Percentiles rank a stretch among this genome's conserved stretches.
Conservation (phyloP, 371 early-diverging fungal genomes). For the Mycotypha africana region DNA sequence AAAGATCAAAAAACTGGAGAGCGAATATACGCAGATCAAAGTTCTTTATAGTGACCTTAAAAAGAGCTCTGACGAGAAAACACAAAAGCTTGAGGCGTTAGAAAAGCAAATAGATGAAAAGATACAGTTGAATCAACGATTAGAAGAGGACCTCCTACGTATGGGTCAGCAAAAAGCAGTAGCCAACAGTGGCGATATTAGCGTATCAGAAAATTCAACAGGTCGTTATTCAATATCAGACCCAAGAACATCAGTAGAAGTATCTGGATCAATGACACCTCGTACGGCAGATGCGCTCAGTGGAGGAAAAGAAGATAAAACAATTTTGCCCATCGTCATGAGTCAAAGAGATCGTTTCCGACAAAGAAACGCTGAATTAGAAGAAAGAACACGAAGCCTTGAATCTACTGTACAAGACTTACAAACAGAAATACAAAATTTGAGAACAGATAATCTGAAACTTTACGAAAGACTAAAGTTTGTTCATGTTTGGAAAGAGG, state of each 20-base stretch:
- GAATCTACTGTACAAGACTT: slow-evolving; percentile 62
- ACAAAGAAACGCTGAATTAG: slow-evolving; percentile 77
- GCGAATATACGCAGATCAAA: slow-evolving; percentile 65
- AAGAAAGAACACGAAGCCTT: slow-evolving; percentile 61
- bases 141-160: slow-evolving; percentile 72
- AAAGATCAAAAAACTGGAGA: slow-evolving; percentile 81
- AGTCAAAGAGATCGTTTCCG: slow-evolving; percentile 88
- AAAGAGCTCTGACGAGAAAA: slow-evolving; percentile 26
- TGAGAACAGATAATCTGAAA: slow-evolving; percentile 79
- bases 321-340: slow-evolving; percentile 81
- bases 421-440: slow-evolving; percentile 53
- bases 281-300: too few relatives aligned
- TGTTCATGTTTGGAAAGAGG: slow-evolving; percentile 51
- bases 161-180: slow-evolving; percentile 26
- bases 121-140: slow-evolving; percentile 49
- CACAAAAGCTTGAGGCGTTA: slow-evolving; percentile 21
- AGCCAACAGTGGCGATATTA: slow-evolving; percentile 8
- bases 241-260: too few relatives aligned
- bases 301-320: slow-evolving; percentile 34
- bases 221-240: too few relatives aligned
- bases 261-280: too few relatives aligned
- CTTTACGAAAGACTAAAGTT: slow-evolving; percentile 83
- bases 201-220: slow-evolving; percentile 14
- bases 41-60: slow-evolving; percentile 42
- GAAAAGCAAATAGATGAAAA: slow-evolving; percentile 37